Percentiles rank a stretch among this genome's conserved stretches.
Conservation (phyloP, 106 monocot species). For the Apostasia shenzhenica region DNA sequence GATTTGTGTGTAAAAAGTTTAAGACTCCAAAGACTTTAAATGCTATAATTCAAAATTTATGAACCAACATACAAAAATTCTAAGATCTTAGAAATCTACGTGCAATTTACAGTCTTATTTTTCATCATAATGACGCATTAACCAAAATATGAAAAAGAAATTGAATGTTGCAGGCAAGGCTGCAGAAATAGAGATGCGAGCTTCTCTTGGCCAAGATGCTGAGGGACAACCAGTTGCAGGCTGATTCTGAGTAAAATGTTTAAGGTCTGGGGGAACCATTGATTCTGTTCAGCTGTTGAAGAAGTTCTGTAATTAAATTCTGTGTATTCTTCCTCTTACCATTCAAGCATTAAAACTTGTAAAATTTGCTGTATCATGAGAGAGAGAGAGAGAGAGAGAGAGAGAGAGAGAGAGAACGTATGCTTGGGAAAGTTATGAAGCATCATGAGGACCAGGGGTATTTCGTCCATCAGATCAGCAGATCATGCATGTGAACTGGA, state of each 20-base stretch:
- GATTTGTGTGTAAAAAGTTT: too few species aligned
- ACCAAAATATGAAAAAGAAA: too few species aligned
- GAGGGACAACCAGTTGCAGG: background rate
- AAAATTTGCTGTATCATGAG: background rate
- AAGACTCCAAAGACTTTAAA: too few species aligned
- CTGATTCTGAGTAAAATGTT: background rate
- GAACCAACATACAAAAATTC: too few species aligned
- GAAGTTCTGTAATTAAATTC: background rate
- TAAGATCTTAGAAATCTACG: too few species aligned
- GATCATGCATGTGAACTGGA: slow-evolving; percentile 2
- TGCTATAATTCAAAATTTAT: too few species aligned
- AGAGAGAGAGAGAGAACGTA: background rate
- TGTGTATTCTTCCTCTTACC: too few species aligned
- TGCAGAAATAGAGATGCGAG: slow-evolving; percentile 5
- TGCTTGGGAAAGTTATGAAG: slow-evolving; percentile 5
- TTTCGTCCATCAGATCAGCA: too few species aligned
- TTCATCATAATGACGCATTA: too few species aligned
- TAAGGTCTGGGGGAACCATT: background rate
- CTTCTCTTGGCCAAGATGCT: background rate
- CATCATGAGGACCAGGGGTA: background rate
- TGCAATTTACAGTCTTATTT: too few species aligned
- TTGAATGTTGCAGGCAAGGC: slow-evolving; percentile 8
- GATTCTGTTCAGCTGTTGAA: background rate
- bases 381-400: background rate
- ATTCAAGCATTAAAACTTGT: too few species aligned